Percentiles rank a stretch among this genome's conserved stretches.
Evolutionary conservation across 768 basidiomycete species (phyloP).

Genomic region (Suillus brevipes): DNA sequence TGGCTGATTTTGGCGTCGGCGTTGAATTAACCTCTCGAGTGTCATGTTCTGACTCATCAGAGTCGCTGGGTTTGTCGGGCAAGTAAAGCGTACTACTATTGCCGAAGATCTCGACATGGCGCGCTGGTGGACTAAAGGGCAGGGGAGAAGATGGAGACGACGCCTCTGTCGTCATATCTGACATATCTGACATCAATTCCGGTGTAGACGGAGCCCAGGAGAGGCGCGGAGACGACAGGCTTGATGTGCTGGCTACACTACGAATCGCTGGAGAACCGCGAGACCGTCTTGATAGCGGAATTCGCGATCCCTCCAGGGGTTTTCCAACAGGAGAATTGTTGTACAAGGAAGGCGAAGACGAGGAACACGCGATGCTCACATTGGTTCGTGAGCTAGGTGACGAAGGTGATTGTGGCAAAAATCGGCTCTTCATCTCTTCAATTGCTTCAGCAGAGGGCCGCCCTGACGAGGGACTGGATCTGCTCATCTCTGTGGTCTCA

Average conservation of each 20-base stretch:
- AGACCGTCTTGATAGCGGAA: conserved; percentile 28
- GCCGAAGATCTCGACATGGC: conserved; percentile 15
- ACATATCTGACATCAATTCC: conserved; percentile 59
- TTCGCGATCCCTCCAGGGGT: conserved; percentile 22
- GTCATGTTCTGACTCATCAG: conserved; percentile 11
- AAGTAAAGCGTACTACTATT: conserved; percentile 9
- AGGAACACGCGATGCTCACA: conserved; percentile 13
- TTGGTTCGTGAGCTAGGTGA: conserved; percentile 25
- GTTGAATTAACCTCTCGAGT: conserved; percentile 13
- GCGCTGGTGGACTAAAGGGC: conserved; percentile 33
- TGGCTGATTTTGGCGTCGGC: conserved; percentile 27
- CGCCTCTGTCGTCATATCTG: conserved; percentile 57
- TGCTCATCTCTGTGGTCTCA: conserved; percentile 19
- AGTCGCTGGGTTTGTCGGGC: conserved; percentile 18
- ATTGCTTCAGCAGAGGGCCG: conserved; percentile 49
- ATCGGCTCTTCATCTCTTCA: conserved; percentile 64
- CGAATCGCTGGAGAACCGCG: conserved; percentile 29
- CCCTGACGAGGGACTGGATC: conserved; percentile 6
- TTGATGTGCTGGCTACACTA: conserved; percentile 30
- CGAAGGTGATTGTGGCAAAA: conserved; percentile 38
- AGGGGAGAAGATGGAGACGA: conserved; percentile 56
- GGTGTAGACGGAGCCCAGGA: conserved; percentile 52
- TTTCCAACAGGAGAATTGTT: conserved; percentile 22
- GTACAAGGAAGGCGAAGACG: conserved; percentile 18
- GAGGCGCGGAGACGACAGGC: conserved; percentile 24